Conservation (phyloP, 345 rosid species). For the Euclidium syriacum region DNA sequence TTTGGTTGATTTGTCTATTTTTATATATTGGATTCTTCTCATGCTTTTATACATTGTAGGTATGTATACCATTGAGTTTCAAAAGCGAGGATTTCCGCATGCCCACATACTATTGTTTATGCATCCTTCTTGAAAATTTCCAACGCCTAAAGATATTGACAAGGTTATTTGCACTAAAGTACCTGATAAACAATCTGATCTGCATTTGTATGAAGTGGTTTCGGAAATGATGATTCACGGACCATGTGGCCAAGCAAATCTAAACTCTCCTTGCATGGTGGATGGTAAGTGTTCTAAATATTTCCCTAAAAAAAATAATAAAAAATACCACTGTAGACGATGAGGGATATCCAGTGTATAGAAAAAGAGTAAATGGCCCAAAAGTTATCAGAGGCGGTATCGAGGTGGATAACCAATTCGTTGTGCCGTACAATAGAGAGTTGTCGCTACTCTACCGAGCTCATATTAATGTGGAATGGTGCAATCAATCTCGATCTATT, state of each 20-base stretch:
- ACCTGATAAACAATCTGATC: not conserved
- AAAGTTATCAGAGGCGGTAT: no score
- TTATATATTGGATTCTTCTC: not conserved
- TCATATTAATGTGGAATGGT: not conserved
- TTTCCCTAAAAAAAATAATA: not conserved
- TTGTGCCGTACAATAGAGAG: not conserved
- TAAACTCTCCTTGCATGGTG: not conserved
- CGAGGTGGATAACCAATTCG: not conserved
- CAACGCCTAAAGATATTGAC: not conserved
- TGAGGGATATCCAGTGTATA: not conserved
- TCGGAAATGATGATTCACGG: not conserved
- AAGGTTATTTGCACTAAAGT: not conserved
- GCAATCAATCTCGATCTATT: not conserved
- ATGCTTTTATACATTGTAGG: not conserved
- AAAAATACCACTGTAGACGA: not conserved
- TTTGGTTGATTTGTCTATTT: no score
- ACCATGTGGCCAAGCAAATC: not conserved
- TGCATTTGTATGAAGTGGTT: not conserved
- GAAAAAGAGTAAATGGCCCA: not conserved
- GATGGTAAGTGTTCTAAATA: not conserved
- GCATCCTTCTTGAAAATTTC: not conserved
- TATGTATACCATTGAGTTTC: not conserved
- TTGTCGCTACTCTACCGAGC: not conserved
- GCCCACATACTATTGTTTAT: not conserved
- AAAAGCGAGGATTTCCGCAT: not conserved